Conservation (phyloP, 495 filamentous ascomycete species). For the Hypoxylon intermedium region DNA sequence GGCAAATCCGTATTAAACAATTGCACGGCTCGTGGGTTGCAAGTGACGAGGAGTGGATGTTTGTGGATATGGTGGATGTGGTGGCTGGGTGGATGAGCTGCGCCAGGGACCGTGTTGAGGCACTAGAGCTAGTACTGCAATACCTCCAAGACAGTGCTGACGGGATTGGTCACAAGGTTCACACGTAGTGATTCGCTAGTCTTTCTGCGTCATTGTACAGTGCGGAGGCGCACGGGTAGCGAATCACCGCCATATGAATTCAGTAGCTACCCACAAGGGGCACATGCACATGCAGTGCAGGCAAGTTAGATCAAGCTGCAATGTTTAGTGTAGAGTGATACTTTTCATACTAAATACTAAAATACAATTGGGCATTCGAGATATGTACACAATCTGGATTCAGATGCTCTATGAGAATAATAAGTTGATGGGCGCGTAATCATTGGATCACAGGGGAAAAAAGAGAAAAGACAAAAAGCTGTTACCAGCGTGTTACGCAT, state of each 20-base stretch:
- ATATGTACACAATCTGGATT: no score
- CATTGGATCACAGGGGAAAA: constrained; percentile 17
- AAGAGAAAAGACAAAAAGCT: constrained; percentile 5
- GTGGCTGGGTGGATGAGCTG: no score
- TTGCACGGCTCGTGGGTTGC: constrained; percentile 1
- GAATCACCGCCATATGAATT: background rate
- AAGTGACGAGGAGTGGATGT: constrained; percentile 16
- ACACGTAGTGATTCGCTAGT: background rate
- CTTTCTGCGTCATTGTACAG: background rate
- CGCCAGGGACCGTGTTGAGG: constrained; percentile 23
- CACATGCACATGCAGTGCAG: no score
- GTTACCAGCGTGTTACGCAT: constrained; percentile 31
- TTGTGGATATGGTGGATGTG: background rate
- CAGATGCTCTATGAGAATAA: no score
- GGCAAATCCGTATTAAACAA: constrained; percentile 37
- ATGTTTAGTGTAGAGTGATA: no score
- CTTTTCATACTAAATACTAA: no score
- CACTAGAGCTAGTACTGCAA: no score
- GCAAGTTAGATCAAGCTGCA: no score
- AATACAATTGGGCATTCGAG: no score
- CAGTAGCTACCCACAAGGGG: no score
- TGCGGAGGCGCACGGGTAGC: background rate
- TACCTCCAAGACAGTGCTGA: constrained; percentile 13
- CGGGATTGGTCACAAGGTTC: background rate
- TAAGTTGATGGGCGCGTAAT: constrained; percentile 9